Percentiles rank a stretch among this genome's conserved stretches.
These are phyloP conservation scores for Debaryomyces subglobosus DNA, from an alignment of 1,139 yeast genomes.

Conservation along the genomic window DNA sequence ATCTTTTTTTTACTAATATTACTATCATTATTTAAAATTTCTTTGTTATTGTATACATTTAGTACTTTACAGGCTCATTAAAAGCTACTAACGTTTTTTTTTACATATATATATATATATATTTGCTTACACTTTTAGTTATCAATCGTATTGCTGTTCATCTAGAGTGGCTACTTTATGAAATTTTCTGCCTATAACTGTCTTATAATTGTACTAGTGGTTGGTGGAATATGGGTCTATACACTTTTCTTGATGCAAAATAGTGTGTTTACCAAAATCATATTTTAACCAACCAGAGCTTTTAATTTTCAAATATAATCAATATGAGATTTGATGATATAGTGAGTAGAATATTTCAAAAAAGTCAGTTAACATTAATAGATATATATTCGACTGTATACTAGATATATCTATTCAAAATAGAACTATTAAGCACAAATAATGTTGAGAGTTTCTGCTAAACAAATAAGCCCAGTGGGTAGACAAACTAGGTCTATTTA, in stretches of 20 bases:
- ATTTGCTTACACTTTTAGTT: background rate
- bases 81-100: background rate
- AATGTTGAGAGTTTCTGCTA: conserved; percentile 34
- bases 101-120: background rate
- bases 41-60: conserved; percentile 6
- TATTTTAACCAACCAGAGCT: conserved; percentile 27
- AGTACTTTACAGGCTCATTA: conserved; percentile 6
- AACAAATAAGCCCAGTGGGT: conserved; percentile 19
- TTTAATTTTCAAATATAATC: conserved; percentile 18
- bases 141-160: background rate
- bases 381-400: conserved; percentile 3
- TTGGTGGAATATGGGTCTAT: background rate
- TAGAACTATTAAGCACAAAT: conserved; percentile 1
- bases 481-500: conserved; percentile 36
- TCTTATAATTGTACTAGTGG: background rate
- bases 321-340: conserved; percentile 5
- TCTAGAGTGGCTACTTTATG: background rate
- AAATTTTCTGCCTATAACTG: background rate
- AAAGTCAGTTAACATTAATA: conserved; percentile 2
- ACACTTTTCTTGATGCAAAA: background rate
- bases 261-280: conserved; percentile 11
- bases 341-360: background rate
- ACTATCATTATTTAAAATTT: conserved; percentile 6
- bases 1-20: conserved; percentile 4
- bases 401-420: conserved; percentile 1